Percentiles rank a stretch among this genome's conserved stretches.
Conservation (phyloP, 1,139 yeast genomes). For the Pneumocystis sp. region DNA sequence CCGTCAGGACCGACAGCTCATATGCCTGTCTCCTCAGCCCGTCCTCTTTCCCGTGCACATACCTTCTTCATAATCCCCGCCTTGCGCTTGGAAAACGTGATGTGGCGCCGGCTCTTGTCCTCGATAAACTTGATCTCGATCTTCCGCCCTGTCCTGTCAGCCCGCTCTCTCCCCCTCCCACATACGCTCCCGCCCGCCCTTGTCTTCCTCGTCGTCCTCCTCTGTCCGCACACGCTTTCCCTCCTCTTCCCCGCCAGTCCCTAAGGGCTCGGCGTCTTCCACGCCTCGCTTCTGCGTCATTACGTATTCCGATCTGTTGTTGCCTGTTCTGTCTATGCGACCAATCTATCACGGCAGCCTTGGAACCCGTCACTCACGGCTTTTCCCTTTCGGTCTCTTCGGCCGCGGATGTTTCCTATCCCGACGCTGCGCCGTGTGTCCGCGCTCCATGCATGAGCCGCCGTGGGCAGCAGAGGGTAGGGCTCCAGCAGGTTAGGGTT, state of each 20-base stretch:
- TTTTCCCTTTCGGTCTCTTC: not conserved
- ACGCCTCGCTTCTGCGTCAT: not conserved
- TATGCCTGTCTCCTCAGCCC: constrained; percentile 38
- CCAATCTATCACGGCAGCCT: not conserved
- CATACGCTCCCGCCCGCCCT: not conserved
- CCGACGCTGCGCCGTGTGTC: not conserved
- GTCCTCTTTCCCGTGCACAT: not conserved
- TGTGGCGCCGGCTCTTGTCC: constrained; percentile 94
- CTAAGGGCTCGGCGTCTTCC: not conserved
- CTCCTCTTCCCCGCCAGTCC: not conserved
- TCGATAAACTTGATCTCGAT: constrained; percentile 94
- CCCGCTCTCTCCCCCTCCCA: not conserved
- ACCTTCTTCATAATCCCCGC: constrained; percentile 91
- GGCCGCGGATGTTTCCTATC: not conserved
- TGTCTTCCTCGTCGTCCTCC: not conserved
- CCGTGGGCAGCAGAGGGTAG: no score
- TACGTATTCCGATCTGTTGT: not conserved
- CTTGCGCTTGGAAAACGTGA: constrained; percentile 91
- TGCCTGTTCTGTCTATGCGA: not conserved
- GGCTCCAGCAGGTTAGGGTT: no score
- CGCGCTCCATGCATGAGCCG: no score
- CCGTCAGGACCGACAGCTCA: constrained; percentile 87
- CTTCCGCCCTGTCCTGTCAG: constrained; percentile 43
- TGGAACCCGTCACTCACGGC: not conserved
- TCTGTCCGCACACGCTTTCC: not conserved